Evolutionary conservation across 768 basidiomycete genomes (phyloP).

Genomic region (Leucocoprinus birnbaumii): DNA sequence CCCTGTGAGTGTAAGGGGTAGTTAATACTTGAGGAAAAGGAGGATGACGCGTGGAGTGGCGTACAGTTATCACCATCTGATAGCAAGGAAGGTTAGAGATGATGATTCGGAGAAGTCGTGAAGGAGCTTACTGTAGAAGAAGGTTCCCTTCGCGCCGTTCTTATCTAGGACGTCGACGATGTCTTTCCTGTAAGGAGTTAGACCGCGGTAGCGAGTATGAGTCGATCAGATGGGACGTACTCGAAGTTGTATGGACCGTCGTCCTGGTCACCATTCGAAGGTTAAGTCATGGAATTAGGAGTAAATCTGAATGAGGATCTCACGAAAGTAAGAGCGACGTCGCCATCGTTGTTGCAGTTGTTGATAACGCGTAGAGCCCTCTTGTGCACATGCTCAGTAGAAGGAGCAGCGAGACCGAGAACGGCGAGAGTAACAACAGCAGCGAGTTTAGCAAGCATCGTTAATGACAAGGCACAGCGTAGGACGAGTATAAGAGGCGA

Average conservation of each 20-base stretch:
- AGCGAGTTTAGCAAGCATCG: conserved; percentile 1
- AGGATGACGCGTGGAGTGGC: neutral
- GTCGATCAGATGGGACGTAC: no score
- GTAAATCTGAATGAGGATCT: neutral
- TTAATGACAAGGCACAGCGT: neutral
- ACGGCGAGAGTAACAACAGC: conserved; percentile 14
- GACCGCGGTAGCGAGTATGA: no score
- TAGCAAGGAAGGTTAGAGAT: neutral
- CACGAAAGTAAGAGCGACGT: conserved; percentile 33
- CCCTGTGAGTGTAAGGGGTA: conserved; percentile 15
- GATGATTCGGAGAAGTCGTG: neutral
- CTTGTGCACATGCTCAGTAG: conserved; percentile 7
- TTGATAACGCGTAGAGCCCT: conserved; percentile 23
- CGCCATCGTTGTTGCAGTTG: conserved; percentile 28
- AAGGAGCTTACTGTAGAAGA: conserved; percentile 34
- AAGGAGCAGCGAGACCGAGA: conserved; percentile 13
- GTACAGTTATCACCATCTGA: conserved; percentile 38
- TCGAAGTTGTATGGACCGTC: conserved; percentile 32
- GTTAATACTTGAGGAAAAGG: neutral
- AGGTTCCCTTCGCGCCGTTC: conserved; percentile 37
- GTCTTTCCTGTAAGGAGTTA: conserved; percentile 18
- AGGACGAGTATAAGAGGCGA: no score
- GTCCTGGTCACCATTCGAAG: conserved; percentile 20
- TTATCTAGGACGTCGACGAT: conserved; percentile 28
- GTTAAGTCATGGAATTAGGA: neutral